A percentile compares a stretch with the other conserved stretches of the same genome.
Evolutionary conservation across 1,139 yeast species (phyloP).

Genomic region (Lodderomyces parapsilosis): DNA sequence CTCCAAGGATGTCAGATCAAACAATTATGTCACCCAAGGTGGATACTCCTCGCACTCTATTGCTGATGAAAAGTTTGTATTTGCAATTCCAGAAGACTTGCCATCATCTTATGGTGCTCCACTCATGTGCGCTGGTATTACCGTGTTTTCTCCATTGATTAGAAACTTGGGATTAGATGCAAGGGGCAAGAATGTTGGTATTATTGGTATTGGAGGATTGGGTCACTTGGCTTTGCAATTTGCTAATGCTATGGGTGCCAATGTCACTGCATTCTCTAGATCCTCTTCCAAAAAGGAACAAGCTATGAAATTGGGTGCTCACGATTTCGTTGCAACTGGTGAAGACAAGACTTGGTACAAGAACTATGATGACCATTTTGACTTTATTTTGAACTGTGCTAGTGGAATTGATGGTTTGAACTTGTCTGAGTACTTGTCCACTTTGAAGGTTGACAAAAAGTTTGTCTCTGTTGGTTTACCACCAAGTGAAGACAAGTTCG

Average conservation of each 20-base stretch:
- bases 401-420: constrained; percentile 37
- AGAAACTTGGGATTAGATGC: constrained; percentile 27
- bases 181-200: constrained; percentile 43
- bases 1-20: constrained; percentile 28
- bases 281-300: constrained; percentile 34
- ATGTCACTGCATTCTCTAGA: constrained; percentile 41
- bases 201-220: constrained; percentile 48
- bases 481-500: constrained; percentile 25
- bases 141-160: constrained; percentile 57
- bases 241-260: constrained; percentile 43
- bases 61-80: constrained; percentile 51
- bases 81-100: constrained; percentile 56
- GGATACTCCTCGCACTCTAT: constrained; percentile 61
- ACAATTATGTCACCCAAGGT: constrained; percentile 49
- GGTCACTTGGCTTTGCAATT: constrained; percentile 45
- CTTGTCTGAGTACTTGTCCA: constrained; percentile 29
- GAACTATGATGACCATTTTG: constrained; percentile 35
- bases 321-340: constrained; percentile 37
- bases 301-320: constrained; percentile 38
- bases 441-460: constrained; percentile 42
- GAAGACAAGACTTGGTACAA: constrained; percentile 36
- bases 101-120: constrained; percentile 55
- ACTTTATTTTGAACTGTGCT: constrained; percentile 50
- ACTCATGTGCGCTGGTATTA: constrained; percentile 66
- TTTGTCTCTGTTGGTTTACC: constrained; percentile 59